phyloP scores from a whole-genome alignment of 768 basidiomycete genomes.

The Leccinum longicurvipes region DNA sequence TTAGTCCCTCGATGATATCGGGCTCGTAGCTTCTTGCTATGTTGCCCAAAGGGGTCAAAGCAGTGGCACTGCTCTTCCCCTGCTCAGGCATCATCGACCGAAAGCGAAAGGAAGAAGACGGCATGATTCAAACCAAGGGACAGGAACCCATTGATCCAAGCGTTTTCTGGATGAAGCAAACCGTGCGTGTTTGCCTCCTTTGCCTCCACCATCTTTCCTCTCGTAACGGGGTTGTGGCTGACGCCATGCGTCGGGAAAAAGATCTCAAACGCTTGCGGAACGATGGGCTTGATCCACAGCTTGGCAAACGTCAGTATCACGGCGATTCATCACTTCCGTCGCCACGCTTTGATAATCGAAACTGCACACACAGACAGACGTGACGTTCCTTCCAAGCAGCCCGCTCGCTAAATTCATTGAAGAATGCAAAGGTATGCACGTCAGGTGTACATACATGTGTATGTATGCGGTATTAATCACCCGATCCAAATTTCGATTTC shows the following conservation, averaged over 20 bases:
- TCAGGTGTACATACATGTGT: not conserved
- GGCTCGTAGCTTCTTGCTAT: conserved; percentile 57
- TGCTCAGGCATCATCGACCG: conserved; percentile 48
- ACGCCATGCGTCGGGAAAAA: conserved; percentile 23
- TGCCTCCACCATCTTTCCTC: not conserved
- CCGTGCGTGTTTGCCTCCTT: conserved; percentile 41
- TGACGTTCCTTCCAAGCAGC: conserved; percentile 53
- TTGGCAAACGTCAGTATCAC: conserved; percentile 64
- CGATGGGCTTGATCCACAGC: conserved; percentile 82
- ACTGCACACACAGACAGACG: conserved; percentile 44
- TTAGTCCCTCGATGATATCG: not conserved
- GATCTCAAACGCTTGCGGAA: conserved; percentile 86
- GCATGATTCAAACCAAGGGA: conserved; percentile 43
- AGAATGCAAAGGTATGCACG: conserved; percentile 51
- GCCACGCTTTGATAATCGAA: conserved; percentile 1
- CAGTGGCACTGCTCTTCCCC: conserved; percentile 86
- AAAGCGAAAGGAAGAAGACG: conserved; percentile 59
- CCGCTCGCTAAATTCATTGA: conserved; percentile 66
- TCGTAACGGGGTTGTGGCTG: not conserved
- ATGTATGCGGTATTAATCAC: not conserved
- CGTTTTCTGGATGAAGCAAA: conserved; percentile 89
- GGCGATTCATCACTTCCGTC: conserved; percentile 1
- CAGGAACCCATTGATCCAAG: conserved; percentile 54
- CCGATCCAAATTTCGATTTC: not conserved
- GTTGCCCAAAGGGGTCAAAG: conserved; percentile 74